A percentile compares a stretch with the other conserved stretches of the same genome.
These are phyloP conservation scores for Loxodes magnus DNA, from an alignment of 73 alveolate genomes.

Conservation along the genomic window DNA sequence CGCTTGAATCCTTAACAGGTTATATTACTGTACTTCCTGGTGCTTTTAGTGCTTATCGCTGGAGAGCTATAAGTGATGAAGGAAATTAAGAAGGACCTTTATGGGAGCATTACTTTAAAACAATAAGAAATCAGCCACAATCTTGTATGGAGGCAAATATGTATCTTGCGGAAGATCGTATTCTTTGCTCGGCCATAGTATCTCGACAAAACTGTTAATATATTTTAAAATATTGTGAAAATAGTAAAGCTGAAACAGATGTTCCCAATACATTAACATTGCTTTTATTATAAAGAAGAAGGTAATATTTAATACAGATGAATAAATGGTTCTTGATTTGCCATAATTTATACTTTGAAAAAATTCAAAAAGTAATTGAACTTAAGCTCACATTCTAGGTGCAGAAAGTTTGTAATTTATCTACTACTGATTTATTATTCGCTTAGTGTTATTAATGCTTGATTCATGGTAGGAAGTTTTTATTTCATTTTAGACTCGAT, in stretches of 20 bases:
- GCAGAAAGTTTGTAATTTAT: background rate
- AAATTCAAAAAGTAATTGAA: constrained; percentile 3
- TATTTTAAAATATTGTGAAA: background rate
- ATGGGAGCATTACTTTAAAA: constrained; percentile 12
- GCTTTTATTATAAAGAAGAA: constrained; percentile 1
- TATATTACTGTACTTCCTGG: no score
- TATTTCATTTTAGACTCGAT: background rate
- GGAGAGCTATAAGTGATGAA: constrained; percentile 9
- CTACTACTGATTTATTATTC: constrained; percentile 8
- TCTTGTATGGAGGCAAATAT: constrained; percentile 13
- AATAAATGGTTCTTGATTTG: constrained; percentile 15
- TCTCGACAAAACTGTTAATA: background rate
- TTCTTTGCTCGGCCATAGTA: constrained; percentile 4
- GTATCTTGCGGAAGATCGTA: constrained; percentile 12
- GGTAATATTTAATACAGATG: no score
- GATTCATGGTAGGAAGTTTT: constrained; percentile 9
- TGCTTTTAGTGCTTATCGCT: constrained; percentile 9
- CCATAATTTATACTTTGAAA: background rate
- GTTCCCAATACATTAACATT: constrained; percentile 4
- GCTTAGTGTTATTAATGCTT: background rate
- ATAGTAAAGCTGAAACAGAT: constrained; percentile 11
- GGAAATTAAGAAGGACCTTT: constrained; percentile 14
- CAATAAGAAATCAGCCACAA: constrained; percentile 5
- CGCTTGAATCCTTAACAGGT: no score
- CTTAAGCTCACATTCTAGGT: background rate